Base-by-base conservation (phyloP, 2,329 filamentous ascomycete species). In the Trichocomaceae sp. region DNA sequence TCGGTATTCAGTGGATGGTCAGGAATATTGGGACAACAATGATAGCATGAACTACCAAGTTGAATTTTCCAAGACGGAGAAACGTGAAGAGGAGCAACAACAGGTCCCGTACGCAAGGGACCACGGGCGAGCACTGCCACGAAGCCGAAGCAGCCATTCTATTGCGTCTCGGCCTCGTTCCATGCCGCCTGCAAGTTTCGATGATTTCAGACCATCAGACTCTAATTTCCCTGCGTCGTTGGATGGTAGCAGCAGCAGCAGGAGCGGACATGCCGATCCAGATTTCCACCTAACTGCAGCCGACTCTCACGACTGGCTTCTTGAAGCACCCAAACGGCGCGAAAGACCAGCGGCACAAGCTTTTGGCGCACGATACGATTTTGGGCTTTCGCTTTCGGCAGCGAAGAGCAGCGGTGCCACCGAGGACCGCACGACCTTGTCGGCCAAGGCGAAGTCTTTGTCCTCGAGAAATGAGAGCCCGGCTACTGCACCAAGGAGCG, bases 11-110 rank as follows among this genome's bases (percentile, higher is more conserved):
- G 90, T 95, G 56, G 85, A 85, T 59, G 89, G 90, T 17, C 80
- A 86, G 59, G 92, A 97, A 64, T 88, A 84, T 71, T 99, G 93
- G 93, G 93, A 99, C 73, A 99, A 92, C 79, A 99, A 99, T 70
- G 77, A 78, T 62, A 77, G 78, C 29, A 82, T 83, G 72, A 97
- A 99, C 74, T 99, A 93, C 75, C 91, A 96, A 70, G 83, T 97
- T 53, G 90, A 96, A 70, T 99, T 99, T 75, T 79, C 79, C 60
- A 95, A 91, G 79, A 90, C 88, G 75, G 72, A 81, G 62, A 80
- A 87, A 58, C 83, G 74, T 58, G 69, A 69, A 26, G 68, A 65
- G 61, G 42, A 45, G 15, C 59, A 76, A 57, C 75, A 75, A 54
- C 37, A 41, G 15, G 70, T 75, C 26, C 75, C 79, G 58, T 76